Percentiles rank a stretch among this genome's conserved stretches.
Conservation (phyloP, 106 monocot genomes). For the Allium sativum region DNA sequence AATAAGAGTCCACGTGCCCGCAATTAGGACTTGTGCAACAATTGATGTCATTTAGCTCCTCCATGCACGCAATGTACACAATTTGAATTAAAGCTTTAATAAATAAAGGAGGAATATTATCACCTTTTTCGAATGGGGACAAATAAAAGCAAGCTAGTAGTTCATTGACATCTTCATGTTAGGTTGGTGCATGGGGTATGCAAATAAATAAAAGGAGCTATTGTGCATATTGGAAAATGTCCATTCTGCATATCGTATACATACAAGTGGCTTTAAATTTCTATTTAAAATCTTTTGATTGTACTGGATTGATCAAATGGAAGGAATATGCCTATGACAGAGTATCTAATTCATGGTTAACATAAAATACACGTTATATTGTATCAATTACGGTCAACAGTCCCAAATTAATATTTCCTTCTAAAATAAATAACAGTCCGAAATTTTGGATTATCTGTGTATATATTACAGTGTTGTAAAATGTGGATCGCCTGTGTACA, state of each 20-base stretch:
- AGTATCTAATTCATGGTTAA: too few species aligned
- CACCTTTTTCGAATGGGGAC: background rate
- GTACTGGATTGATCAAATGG: background rate
- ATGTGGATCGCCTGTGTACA: too few species aligned
- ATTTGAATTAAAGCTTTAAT: background rate
- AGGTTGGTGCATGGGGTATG: slow-evolving; percentile 10
- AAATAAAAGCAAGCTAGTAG: background rate
- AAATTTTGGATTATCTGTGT: too few species aligned
- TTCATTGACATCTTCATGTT: slow-evolving; percentile 3
- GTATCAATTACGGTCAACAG: too few species aligned
- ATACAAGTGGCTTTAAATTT: too few species aligned
- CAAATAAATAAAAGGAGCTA: too few species aligned
- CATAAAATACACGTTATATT: too few species aligned
- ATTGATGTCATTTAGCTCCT: slow-evolving; percentile 12
- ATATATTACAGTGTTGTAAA: too few species aligned
- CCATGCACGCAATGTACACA: slow-evolving; percentile 32
- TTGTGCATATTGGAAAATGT: background rate
- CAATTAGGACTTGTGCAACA: background rate
- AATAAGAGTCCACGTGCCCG: slow-evolving; percentile 15
- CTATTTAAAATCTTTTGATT: background rate
- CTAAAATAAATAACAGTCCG: too few species aligned
- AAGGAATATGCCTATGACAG: background rate
- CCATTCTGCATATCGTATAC: background rate
- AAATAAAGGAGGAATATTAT: too few species aligned
- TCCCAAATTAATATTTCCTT: too few species aligned